Evolutionary conservation across 2,329 filamentous ascomycete species (phyloP).

Genomic region (Microcyclosporella mali): DNA sequence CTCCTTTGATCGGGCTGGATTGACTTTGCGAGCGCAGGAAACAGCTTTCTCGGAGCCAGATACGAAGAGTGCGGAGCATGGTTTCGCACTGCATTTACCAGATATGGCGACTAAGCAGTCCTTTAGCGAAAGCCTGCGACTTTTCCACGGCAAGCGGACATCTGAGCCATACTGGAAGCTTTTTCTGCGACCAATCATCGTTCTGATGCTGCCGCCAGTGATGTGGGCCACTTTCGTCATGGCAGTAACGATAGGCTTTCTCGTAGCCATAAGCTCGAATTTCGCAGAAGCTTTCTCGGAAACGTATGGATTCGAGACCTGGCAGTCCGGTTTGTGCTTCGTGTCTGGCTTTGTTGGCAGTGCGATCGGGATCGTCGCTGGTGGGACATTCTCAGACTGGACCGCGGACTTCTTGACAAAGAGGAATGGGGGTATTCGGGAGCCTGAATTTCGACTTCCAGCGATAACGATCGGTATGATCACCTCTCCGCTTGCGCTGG

Average conservation of each 20-base stretch:
- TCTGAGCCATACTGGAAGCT: constrained; percentile 45
- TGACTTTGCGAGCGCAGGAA: constrained; percentile 11
- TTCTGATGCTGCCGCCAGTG: constrained; percentile 46
- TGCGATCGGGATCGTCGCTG: constrained; percentile 45
- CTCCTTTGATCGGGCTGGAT: constrained; percentile 33
- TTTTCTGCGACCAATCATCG: constrained; percentile 44
- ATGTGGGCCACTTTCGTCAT: constrained; percentile 52
- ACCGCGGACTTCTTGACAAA: constrained; percentile 26
- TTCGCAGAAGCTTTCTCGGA: constrained; percentile 12
- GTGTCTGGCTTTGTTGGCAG: constrained; percentile 45
- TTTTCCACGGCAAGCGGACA: constrained; percentile 42
- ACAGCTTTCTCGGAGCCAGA: not conserved
- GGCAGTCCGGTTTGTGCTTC: constrained; percentile 46
- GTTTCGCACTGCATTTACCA: not conserved
- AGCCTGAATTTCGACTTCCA: constrained; percentile 33
- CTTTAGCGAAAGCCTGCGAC: not conserved
- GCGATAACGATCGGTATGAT: constrained; percentile 27
- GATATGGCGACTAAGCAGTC: constrained; percentile 18
- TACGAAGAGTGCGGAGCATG: not conserved
- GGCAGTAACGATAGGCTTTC: constrained; percentile 51
- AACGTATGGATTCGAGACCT: constrained; percentile 19
- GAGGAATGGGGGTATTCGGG: constrained; percentile 14
- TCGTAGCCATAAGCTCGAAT: constrained; percentile 33
- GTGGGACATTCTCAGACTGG: constrained; percentile 38
- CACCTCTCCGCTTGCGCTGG: constrained; percentile 24